A percentile compares a stretch with the other conserved stretches of the same genome.
Conservation (phyloP, 768 basidiomycete species). For the Tremella yokohamensis region DNA sequence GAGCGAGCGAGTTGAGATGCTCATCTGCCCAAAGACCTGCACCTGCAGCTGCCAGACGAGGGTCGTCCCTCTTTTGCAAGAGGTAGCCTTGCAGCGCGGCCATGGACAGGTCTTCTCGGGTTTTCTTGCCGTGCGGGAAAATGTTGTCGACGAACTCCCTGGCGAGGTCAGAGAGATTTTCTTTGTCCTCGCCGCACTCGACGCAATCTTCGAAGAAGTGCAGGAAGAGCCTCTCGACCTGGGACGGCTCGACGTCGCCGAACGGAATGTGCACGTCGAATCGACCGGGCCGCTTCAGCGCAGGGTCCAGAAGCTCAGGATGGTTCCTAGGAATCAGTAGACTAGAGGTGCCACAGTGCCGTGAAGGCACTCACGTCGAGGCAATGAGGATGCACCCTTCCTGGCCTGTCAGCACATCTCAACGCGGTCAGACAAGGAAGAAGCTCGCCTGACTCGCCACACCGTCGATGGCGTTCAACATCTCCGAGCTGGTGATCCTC, state of each 20-base stretch:
- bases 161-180: not conserved
- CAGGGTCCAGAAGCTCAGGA: slow-evolving; percentile 80
- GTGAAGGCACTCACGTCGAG: slow-evolving; percentile 57
- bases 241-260: slow-evolving; percentile 69
- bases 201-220: slow-evolving; percentile 40
- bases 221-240: slow-evolving; percentile 41
- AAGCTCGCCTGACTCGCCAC: slow-evolving; percentile 26
- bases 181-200: not conserved
- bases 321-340: slow-evolving; percentile 62
- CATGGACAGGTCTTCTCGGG: slow-evolving; percentile 56
- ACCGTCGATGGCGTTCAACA: slow-evolving; percentile 38
- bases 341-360: not conserved
- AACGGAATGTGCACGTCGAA: slow-evolving; percentile 90
- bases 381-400: slow-evolving; percentile 86
- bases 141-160: not conserved
- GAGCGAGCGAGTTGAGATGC: too few species aligned
- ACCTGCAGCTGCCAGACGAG: not conserved
- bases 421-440: too few species aligned
- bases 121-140: too few species aligned
- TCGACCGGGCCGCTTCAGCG: slow-evolving; percentile 80
- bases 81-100: slow-evolving; percentile 83
- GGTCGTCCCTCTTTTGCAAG: slow-evolving; percentile 60
- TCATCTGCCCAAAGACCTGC: too few species aligned
- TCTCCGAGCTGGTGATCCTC: slow-evolving; percentile 38
- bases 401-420: too few species aligned